Conservation (phyloP, 169 alveolate species). For the Prorocentrum cordatum region DNA sequence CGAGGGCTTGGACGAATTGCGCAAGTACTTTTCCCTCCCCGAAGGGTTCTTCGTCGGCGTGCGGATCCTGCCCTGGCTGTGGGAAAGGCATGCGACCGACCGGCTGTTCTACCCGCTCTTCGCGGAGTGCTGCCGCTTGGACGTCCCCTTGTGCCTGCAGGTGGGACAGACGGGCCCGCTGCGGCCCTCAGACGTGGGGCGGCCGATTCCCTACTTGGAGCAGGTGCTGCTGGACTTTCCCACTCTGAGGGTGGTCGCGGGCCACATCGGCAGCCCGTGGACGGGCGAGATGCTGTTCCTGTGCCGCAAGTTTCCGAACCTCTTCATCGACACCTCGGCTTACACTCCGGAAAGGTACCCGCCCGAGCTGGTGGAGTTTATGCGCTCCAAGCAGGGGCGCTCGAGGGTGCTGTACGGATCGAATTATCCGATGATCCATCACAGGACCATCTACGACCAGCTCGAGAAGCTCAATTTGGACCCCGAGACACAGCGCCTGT, state of each 20-base stretch:
- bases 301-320: slow-evolving; percentile 36
- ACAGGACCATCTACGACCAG: background rate
- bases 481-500: background rate
- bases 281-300: slow-evolving; percentile 36
- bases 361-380: slow-evolving; percentile 15
- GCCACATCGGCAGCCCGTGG: slow-evolving; percentile 52
- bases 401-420: background rate
- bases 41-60: slow-evolving; percentile 40
- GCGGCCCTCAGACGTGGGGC: slow-evolving; percentile 44
- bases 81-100: slow-evolving; percentile 38
- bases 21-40: no score
- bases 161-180: slow-evolving; percentile 54
- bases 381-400: background rate
- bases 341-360: slow-evolving; percentile 12
- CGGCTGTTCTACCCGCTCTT: slow-evolving; percentile 31
- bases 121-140: slow-evolving; percentile 20
- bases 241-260: slow-evolving; percentile 26
- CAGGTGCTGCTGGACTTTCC: slow-evolving; percentile 46
- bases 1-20: slow-evolving; percentile 7
- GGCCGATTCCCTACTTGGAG: slow-evolving; percentile 49
- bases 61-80: slow-evolving; percentile 43
- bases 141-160: slow-evolving; percentile 52
- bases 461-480: slow-evolving; percentile 6
- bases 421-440: slow-evolving; percentile 51
- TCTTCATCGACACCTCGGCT: slow-evolving; percentile 44